phyloP scores from a whole-genome alignment of 805 yeast species.

The Schwanniomyces polymorphus region DNA sequence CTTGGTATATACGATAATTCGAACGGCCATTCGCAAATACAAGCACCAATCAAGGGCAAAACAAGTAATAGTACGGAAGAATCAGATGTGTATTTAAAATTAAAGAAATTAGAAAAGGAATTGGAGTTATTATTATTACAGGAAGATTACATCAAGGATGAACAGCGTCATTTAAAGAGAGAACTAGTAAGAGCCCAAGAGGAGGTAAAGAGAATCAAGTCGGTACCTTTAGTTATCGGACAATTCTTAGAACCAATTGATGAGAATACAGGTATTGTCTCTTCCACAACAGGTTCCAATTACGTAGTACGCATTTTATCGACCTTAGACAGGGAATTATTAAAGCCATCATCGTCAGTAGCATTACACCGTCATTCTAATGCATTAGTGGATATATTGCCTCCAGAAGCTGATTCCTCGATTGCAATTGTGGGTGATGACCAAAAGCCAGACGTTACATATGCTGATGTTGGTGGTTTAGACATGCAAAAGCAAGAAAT shows the following conservation, averaged over 20 bases:
- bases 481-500: slow-evolving; percentile 99
- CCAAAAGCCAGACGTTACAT: slow-evolving; percentile 89
- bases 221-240: slow-evolving; percentile 97
- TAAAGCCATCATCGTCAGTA: slow-evolving; percentile 93
- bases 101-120: slow-evolving; percentile 89
- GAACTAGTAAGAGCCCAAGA: slow-evolving; percentile 97
- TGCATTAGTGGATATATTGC: slow-evolving; percentile 93
- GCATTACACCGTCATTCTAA: slow-evolving; percentile 98
- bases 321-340: slow-evolving; percentile 89
- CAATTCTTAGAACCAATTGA: slow-evolving; percentile 98
- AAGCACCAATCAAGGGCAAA: slow-evolving; percentile 6
- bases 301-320: slow-evolving; percentile 94
- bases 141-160: slow-evolving; percentile 97
- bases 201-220: slow-evolving; percentile 95
- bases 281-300: slow-evolving; percentile 96
- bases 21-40: slow-evolving; percentile 8
- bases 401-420: slow-evolving; percentile 98
- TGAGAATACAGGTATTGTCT: slow-evolving; percentile 93
- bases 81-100: slow-evolving; percentile 74
- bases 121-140: slow-evolving; percentile 81
- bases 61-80: slow-evolving; percentile 20
- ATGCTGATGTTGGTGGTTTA: slow-evolving; percentile 97
- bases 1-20: slow-evolving; percentile 28
- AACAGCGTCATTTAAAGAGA: slow-evolving; percentile 92
- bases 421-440: slow-evolving; percentile 93